These are phyloP conservation scores for Dryas octopetala DNA, from an alignment of 306 rosid species.

Conservation along the genomic window DNA sequence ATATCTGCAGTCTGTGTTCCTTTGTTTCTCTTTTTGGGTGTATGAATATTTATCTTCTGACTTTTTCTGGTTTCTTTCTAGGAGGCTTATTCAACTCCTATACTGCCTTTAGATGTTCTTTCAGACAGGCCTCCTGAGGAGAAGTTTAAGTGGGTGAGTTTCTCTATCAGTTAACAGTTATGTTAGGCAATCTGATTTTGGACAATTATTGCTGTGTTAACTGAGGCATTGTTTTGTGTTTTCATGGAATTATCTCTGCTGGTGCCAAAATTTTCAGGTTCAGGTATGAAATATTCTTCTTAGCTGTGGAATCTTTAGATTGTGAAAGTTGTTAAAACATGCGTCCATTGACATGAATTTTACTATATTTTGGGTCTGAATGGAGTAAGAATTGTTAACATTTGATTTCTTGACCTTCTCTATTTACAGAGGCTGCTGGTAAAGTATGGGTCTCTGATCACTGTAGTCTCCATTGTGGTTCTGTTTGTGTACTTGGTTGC, in stretches of 20 bases:
- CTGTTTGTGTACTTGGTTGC: conserved; percentile 70
- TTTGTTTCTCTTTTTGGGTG: conserved; percentile 13
- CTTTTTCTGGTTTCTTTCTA: conserved; percentile 29
- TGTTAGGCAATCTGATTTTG: conserved; percentile 25
- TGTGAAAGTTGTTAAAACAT: conserved; percentile 9
- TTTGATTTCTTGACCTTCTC: not conserved
- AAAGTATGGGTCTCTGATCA: conserved; percentile 83
- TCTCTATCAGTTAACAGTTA: conserved; percentile 1
- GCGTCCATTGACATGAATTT: too few species aligned
- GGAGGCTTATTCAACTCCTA: conserved; percentile 86
- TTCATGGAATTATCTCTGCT: conserved; percentile 40
- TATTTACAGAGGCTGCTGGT: conserved; percentile 72
- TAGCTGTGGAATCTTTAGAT: conserved; percentile 6
- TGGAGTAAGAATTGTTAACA: not conserved
- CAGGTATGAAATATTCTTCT: conserved; percentile 55
- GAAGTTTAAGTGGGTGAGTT: conserved; percentile 81
- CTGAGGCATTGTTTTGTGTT: conserved; percentile 37
- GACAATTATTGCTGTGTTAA: conserved; percentile 23
- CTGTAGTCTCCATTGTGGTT: conserved; percentile 70
- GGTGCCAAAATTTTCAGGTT: conserved; percentile 53
- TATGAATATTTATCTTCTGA: conserved; percentile 16
- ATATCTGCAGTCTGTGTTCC: not conserved
- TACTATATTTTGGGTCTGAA: not conserved
- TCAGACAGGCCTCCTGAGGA: conserved; percentile 90
- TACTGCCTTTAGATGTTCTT: conserved; percentile 84